Conservation (phyloP, 2,329 filamentous ascomycete species). For the Beauveria sp. region DNA sequence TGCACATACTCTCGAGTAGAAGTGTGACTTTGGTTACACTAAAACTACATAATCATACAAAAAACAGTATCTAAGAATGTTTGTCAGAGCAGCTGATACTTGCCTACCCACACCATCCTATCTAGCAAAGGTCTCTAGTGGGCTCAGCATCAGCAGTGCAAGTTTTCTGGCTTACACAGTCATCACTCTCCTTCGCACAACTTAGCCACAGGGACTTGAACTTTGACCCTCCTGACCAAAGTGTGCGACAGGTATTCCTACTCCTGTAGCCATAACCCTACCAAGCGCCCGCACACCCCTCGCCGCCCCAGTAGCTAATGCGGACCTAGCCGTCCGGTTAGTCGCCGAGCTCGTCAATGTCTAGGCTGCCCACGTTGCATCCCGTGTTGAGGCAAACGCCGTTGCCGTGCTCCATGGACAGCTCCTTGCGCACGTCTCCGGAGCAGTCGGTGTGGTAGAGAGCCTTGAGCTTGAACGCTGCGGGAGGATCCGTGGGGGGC, state of each 20-base stretch:
- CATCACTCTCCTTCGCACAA: not conserved
- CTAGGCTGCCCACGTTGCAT: not conserved
- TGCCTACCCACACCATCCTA: not conserved
- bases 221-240: not conserved
- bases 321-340: not conserved
- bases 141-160: not conserved
- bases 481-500: not conserved
- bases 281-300: not conserved
- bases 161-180: not conserved
- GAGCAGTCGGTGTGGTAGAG: not conserved
- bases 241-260: not conserved
- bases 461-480: not conserved
- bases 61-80: too few relatives aligned
- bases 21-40: too few relatives aligned
- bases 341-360: not conserved
- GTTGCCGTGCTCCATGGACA: not conserved
- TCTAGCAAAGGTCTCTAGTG: not conserved
- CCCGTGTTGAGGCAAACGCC: not conserved
- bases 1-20: too few relatives aligned
- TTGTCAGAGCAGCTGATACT: too few relatives aligned
- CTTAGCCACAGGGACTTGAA: not conserved
- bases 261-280: not conserved
- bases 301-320: not conserved
- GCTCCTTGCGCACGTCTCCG: not conserved
- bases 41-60: too few relatives aligned